A percentile compares a stretch with the other conserved stretches of the same genome.
Conservation (phyloP, 164 flowering plant genomes). For the Vitis amurensis region DNA sequence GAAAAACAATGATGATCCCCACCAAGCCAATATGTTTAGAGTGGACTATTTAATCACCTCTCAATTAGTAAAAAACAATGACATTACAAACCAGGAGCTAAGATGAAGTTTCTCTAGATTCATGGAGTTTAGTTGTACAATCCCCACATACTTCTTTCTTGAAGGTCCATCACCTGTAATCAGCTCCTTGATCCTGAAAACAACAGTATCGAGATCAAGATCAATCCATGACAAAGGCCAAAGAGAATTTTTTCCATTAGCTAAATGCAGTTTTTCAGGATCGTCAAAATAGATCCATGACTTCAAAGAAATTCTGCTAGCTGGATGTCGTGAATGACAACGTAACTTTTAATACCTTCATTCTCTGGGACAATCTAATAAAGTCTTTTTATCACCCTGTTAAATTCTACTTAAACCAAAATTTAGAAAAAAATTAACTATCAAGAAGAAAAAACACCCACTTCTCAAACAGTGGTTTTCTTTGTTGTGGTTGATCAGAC, state of each 20-base stretch:
- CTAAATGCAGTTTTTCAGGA: not conserved
- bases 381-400: too few relatives aligned
- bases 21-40: too few relatives aligned
- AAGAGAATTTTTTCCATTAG: not conserved
- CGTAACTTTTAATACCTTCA: too few relatives aligned
- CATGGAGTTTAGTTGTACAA: constrained; percentile 40
- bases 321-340: too few relatives aligned
- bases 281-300: not conserved
- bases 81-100: constrained; percentile 60
- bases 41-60: too few relatives aligned
- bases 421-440: not conserved
- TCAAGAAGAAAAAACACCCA: constrained; percentile 20
- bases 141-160: constrained; percentile 48
- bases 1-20: too few relatives aligned
- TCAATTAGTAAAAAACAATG: too few relatives aligned
- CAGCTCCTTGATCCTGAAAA: constrained; percentile 62
- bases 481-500: constrained; percentile 55
- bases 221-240: not conserved
- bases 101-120: constrained; percentile 62
- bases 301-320: not conserved
- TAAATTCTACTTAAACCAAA: not conserved
- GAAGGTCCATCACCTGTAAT: constrained; percentile 31
- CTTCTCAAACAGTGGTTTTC: constrained; percentile 69
- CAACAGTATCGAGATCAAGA: not conserved
- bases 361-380: too few relatives aligned